phyloP scores from a whole-genome alignment of 306 rosid genomes.

The Trifolium fragiferum region DNA sequence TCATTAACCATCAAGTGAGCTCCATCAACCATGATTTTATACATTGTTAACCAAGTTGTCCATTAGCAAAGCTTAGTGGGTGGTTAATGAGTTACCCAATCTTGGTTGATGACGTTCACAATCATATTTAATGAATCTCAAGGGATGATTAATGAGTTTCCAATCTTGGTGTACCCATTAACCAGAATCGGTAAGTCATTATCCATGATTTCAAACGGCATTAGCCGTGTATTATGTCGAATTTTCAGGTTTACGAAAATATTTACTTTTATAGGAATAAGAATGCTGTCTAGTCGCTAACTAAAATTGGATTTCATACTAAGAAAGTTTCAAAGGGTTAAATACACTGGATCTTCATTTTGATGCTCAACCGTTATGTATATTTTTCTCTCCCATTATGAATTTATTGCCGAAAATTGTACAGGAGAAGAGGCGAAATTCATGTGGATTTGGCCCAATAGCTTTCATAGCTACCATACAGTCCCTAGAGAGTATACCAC shows the following conservation, averaged over 20 bases:
- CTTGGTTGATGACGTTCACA: not conserved
- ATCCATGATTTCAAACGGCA: not conserved
- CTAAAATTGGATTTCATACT: conserved; percentile 30
- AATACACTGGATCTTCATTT: conserved; percentile 18
- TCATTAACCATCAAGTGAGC: not conserved
- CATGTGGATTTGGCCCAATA: conserved; percentile 86
- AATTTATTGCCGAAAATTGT: conserved; percentile 34
- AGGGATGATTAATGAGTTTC: not conserved
- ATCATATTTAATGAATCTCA: not conserved
- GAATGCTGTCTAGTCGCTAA: not conserved
- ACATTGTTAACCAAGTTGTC: not conserved
- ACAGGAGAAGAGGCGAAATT: conserved; percentile 69
- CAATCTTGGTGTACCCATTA: conserved; percentile 14
- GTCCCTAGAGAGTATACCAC: conserved; percentile 80
- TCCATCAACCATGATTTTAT: not conserved
- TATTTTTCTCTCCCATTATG: conserved; percentile 26
- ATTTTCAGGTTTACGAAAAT: not conserved
- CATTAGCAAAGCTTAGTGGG: not conserved
- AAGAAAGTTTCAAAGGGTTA: conserved; percentile 12
- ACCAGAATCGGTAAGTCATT: not conserved
- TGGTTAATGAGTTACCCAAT: conserved; percentile 4
- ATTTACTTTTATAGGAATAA: conserved; percentile 1
- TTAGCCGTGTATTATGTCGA: not conserved
- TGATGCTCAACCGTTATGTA: conserved; percentile 30
- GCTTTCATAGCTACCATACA: conserved; percentile 75